Conservation (phyloP, 805 yeast species). For the Candida lessepsii region DNA sequence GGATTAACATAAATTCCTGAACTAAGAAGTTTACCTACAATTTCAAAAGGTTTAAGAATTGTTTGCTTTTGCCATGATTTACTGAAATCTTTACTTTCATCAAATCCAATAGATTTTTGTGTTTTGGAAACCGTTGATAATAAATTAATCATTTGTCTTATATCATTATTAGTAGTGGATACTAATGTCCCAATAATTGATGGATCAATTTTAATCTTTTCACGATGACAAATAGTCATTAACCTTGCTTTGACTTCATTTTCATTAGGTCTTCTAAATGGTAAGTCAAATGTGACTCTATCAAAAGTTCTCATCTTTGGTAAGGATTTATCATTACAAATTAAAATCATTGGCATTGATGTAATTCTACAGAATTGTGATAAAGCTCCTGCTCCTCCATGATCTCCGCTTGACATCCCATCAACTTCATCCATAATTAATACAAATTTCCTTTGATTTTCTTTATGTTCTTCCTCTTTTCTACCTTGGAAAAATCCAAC, state of each 20-base stretch:
- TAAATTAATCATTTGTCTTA: conserved; percentile 88
- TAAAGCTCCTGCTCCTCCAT: conserved; percentile 96
- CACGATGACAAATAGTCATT: conserved; percentile 87
- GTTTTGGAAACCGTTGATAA: conserved; percentile 82
- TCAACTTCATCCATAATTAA: conserved; percentile 98
- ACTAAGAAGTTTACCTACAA: conserved; percentile 62
- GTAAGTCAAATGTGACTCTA: conserved; percentile 71
- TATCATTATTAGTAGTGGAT: conserved; percentile 83
- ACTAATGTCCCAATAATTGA: conserved; percentile 80
- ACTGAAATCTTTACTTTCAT: conserved; percentile 61
- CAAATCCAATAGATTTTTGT: conserved; percentile 57
- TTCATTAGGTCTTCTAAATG: conserved; percentile 87
- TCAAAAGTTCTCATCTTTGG: conserved; percentile 98
- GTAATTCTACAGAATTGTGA: conserved; percentile 85
- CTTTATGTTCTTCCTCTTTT: conserved; percentile 21
- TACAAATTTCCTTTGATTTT: conserved; percentile 60
- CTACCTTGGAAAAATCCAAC: conserved; percentile 64
- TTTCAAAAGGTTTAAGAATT: conserved; percentile 90
- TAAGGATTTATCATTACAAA: conserved; percentile 87
- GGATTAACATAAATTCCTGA: conserved; percentile 57
- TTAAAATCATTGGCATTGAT: conserved; percentile 83
- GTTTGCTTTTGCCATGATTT: conserved; percentile 85
- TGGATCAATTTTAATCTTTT: conserved; percentile 76
- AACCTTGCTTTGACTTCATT: conserved; percentile 76
- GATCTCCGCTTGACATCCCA: conserved; percentile 99